Evolutionary conservation across 768 basidiomycete genomes (phyloP).

Genomic region (Tylopilus sp.): DNA sequence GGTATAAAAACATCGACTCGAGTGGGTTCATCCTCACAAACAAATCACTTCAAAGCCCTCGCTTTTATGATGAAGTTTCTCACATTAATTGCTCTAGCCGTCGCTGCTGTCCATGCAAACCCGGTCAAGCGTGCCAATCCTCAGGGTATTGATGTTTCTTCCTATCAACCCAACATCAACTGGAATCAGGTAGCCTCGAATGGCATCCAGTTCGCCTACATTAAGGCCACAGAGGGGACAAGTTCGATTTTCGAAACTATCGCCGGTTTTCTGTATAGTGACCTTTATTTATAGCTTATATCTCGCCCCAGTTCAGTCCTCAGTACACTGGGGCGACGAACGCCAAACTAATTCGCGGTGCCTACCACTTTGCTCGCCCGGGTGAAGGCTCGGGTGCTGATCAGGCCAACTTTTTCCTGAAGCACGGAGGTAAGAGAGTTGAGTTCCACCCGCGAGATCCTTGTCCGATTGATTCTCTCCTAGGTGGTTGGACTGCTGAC

Average conservation of each 20-base stretch:
- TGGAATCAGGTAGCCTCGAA: slow-evolving; percentile 50
- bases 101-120: no score
- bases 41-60: no score
- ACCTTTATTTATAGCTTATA: slow-evolving; percentile 12
- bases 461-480: not conserved
- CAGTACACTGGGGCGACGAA: slow-evolving; percentile 56
- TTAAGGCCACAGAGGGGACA: slow-evolving; percentile 68
- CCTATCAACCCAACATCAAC: slow-evolving; percentile 45
- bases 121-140: slow-evolving; percentile 34
- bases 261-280: not conserved
- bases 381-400: slow-evolving; percentile 48
- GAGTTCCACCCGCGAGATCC: not conserved
- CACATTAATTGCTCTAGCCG: no score
- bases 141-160: slow-evolving; percentile 55
- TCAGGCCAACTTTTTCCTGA: slow-evolving; percentile 58
- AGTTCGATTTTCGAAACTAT: slow-evolving; percentile 29
- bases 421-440: slow-evolving; percentile 44
- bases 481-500: slow-evolving; percentile 52
- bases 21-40: no score
- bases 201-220: slow-evolving; percentile 54
- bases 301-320: slow-evolving; percentile 31
- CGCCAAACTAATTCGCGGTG: slow-evolving; percentile 54
- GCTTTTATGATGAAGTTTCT: no score
- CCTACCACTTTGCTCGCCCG: slow-evolving; percentile 60
- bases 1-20: no score